These are phyloP conservation scores for Trypethelium eluteriae DNA, from an alignment of 495 filamentous ascomycete species.

Conservation along the genomic window DNA sequence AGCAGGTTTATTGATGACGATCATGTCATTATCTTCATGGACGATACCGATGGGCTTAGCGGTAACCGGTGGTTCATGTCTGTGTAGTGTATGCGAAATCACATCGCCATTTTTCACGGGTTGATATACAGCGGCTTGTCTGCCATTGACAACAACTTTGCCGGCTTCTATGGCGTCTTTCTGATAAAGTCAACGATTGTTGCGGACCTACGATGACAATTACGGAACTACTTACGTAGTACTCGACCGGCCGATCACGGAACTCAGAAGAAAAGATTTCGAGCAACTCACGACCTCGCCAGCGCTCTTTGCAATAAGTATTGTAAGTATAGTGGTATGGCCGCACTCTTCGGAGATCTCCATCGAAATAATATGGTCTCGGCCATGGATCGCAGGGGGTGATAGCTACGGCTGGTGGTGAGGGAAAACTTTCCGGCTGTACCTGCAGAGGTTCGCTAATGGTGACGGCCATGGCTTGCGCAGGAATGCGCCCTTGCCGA, in stretches of 20 bases:
- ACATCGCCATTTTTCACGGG: conserved; percentile 72
- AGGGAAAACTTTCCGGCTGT: conserved; percentile 20
- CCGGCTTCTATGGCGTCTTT: conserved; percentile 73
- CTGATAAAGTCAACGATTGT: conserved; percentile 36
- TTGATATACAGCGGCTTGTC: conserved; percentile 48
- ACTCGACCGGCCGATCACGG: conserved; percentile 73
- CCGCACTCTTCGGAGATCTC: conserved; percentile 59
- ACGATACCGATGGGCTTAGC: conserved; percentile 70
- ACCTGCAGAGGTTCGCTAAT: conserved; percentile 35
- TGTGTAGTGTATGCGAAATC: conserved; percentile 87
- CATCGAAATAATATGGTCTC: conserved; percentile 67
- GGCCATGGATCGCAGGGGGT: conserved; percentile 63
- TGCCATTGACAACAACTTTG: conserved; percentile 64
- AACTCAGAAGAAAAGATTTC: conserved; percentile 83
- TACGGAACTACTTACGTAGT: conserved; percentile 54
- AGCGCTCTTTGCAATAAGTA: conserved; percentile 83
- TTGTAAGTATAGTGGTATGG: conserved; percentile 95
- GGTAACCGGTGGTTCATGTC: conserved; percentile 89
- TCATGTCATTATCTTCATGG: conserved; percentile 81
- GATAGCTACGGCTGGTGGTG: conserved; percentile 47
- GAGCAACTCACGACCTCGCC: conserved; percentile 65
- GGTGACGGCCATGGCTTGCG: conserved; percentile 50
- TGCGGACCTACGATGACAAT: not conserved
- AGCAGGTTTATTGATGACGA: conserved; percentile 94
- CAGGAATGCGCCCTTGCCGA: conserved; percentile 44